These are phyloP conservation scores for Russula ochroleuca DNA, from an alignment of 768 basidiomycete genomes.

Conservation along the genomic window DNA sequence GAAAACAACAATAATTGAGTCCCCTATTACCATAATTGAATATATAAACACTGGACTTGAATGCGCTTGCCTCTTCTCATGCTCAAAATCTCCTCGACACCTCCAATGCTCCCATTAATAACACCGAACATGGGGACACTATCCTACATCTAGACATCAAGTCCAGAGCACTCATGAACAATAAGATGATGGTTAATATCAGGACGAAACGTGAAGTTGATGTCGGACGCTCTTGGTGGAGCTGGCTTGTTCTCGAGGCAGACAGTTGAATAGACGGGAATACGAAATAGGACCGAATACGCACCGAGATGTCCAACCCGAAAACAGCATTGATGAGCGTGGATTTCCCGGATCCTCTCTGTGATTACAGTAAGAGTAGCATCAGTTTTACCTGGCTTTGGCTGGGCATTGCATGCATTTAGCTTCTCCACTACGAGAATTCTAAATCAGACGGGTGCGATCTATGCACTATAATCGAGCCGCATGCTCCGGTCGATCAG, in stretches of 20 bases:
- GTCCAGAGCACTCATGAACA: too few species aligned
- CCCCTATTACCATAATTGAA: too few species aligned
- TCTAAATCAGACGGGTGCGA: background rate
- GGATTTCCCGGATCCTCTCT: constrained; percentile 2
- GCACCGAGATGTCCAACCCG: background rate
- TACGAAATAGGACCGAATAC: background rate
- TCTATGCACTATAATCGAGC: background rate
- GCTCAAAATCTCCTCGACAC: too few species aligned
- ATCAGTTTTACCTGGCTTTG: background rate
- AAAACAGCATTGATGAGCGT: background rate
- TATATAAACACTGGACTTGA: too few species aligned
- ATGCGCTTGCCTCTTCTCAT: too few species aligned
- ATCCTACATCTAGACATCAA: too few species aligned
- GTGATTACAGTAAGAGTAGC: too few species aligned
- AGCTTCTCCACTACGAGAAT: constrained; percentile 7
- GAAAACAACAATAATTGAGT: too few species aligned
- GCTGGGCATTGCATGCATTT: background rate
- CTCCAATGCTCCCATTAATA: too few species aligned
- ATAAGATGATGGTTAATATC: too few species aligned
- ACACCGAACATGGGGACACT: too few species aligned
- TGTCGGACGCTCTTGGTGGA: background rate
- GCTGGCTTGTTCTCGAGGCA: background rate
- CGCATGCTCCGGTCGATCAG: background rate
- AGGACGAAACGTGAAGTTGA: too few species aligned
- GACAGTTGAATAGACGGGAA: background rate